Evolutionary conservation across 2,329 filamentous ascomycete species (phyloP).

Genomic region (Dendrostoma leiphaemia): DNA sequence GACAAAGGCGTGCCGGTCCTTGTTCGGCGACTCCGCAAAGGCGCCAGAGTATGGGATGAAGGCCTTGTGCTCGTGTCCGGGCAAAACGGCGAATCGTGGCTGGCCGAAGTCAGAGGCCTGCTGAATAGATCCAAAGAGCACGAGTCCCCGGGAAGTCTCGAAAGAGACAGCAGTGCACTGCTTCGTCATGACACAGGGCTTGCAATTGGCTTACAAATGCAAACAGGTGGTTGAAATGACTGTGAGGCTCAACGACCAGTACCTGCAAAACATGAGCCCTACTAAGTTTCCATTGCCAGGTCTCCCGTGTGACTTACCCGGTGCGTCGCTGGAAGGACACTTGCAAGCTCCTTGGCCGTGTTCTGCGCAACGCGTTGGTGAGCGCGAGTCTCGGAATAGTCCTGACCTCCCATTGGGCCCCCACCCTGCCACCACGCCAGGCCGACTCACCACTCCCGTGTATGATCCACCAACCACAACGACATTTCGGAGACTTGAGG

Average conservation of each 20-base stretch:
- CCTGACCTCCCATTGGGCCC: no score
- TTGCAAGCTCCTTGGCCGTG: slow-evolving; percentile 34
- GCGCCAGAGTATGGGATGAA: slow-evolving; percentile 45
- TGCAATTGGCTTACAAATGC: slow-evolving; percentile 32
- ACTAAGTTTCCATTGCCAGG: neutral
- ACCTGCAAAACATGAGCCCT: slow-evolving; percentile 21
- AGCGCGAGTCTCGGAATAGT: no score
- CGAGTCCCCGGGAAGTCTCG: no score
- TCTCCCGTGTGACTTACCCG: slow-evolving; percentile 23
- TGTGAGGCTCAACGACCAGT: slow-evolving; percentile 46
- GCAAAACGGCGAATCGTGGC: slow-evolving; percentile 43
- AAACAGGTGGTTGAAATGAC: slow-evolving; percentile 48
- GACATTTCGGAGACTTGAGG: slow-evolving; percentile 32
- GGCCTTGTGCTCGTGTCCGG: slow-evolving; percentile 41
- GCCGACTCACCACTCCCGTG: slow-evolving; percentile 35
- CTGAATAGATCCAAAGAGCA: no score
- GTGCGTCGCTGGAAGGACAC: slow-evolving; percentile 35
- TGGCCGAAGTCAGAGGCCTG: slow-evolving; percentile 1
- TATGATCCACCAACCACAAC: slow-evolving; percentile 47
- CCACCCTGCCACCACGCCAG: no score
- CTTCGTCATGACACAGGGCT: no score
- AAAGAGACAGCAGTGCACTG: no score
- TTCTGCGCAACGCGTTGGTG: slow-evolving; percentile 20
- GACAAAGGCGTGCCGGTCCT: slow-evolving; percentile 30
- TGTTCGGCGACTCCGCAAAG: slow-evolving; percentile 28